Evolutionary conservation across 139 green algal species (phyloP).

Genomic region (Coccomyxa sp.): DNA sequence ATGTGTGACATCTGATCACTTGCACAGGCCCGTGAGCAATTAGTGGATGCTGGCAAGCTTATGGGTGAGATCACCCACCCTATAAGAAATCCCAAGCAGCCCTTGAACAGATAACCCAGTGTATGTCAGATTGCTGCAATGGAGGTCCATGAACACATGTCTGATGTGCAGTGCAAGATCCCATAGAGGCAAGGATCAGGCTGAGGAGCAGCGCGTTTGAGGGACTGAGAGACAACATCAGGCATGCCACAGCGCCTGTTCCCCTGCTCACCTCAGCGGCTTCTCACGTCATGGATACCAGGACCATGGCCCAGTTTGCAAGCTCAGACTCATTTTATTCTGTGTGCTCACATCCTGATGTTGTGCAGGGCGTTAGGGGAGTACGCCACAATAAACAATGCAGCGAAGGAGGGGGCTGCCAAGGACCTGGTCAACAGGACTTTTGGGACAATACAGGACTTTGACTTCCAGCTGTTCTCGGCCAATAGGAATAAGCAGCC

Average conservation of each 20-base stretch:
- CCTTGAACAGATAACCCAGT: no score
- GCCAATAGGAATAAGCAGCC: neutral
- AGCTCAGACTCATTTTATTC: no score
- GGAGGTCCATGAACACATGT: neutral
- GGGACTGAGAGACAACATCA: neutral
- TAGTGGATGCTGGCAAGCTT: neutral
- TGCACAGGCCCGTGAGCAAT: neutral
- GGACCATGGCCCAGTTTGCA: no score
- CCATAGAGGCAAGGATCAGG: neutral
- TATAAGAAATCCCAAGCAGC: no score
- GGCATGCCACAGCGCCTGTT: no score
- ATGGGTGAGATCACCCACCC: neutral
- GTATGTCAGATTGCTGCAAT: no score
- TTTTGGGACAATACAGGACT: neutral
- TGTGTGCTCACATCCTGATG: no score
- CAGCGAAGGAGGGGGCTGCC: neutral
- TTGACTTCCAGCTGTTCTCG: neutral
- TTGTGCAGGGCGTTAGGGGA: neutral
- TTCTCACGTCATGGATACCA: no score
- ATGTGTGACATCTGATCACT: no score
- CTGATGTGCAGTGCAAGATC: neutral
- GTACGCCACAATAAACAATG: neutral
- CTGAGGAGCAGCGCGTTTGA: neutral
- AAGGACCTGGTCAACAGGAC: neutral
- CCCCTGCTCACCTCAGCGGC: no score